Conservation (phyloP, 495 filamentous ascomycete genomes). For the Podospora bellae-mahoneyi region DNA sequence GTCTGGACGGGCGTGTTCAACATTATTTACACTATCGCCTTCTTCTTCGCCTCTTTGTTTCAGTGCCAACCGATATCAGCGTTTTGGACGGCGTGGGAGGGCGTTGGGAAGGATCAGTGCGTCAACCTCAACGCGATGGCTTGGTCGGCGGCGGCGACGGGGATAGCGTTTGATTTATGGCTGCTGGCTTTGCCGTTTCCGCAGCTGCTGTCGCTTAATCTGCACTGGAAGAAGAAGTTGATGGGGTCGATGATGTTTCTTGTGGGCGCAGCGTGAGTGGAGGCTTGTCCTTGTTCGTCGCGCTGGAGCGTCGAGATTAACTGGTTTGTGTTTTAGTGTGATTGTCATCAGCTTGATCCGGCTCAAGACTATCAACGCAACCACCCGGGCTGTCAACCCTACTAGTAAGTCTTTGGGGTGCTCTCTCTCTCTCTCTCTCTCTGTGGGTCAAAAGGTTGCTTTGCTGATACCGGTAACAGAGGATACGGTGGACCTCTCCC, state of each 20-base stretch:
- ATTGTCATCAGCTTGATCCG: slow-evolving; percentile 32
- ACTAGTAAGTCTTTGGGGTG: slow-evolving; percentile 24
- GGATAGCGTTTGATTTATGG: slow-evolving; percentile 39
- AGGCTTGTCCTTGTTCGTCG: neutral
- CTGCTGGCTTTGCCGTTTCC: slow-evolving; percentile 39
- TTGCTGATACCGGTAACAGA: slow-evolving; percentile 19
- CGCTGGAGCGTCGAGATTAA: slow-evolving; percentile 1
- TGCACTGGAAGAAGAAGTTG: slow-evolving; percentile 38
- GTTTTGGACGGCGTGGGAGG: slow-evolving; percentile 35
- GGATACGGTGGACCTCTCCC: slow-evolving; percentile 28
- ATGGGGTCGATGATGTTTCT: slow-evolving; percentile 38
- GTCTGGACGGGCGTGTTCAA: slow-evolving; percentile 35
- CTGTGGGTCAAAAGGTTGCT: no score
- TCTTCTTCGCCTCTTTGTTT: slow-evolving; percentile 37
- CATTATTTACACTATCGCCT: slow-evolving; percentile 38
- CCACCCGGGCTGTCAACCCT: slow-evolving; percentile 27
- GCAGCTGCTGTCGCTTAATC: slow-evolving; percentile 32
- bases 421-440: neutral
- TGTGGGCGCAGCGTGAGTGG: slow-evolving; percentile 36
- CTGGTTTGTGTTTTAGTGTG: slow-evolving; percentile 18
- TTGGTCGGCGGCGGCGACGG: slow-evolving; percentile 32
- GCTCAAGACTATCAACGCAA: slow-evolving; percentile 32
- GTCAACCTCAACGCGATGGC: slow-evolving; percentile 30
- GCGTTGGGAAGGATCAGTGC: slow-evolving; percentile 27
- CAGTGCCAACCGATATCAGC: slow-evolving; percentile 43